phyloP scores from a whole-genome alignment of 805 yeast species.

The Yamadazyma laniorum region DNA sequence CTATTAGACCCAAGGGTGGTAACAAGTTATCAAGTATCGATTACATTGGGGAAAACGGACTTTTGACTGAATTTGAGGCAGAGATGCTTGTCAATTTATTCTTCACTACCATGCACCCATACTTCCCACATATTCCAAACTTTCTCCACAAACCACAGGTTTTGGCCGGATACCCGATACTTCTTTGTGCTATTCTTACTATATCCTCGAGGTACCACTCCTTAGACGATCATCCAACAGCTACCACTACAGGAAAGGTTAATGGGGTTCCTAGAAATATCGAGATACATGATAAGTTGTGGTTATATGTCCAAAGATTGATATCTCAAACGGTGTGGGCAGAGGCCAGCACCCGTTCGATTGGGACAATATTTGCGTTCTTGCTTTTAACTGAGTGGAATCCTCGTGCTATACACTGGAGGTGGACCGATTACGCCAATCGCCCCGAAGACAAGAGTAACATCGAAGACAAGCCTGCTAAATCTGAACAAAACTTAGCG shows the following conservation, averaged over 20 bases:
- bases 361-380: constrained; percentile 85
- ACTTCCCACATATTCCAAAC: constrained; percentile 80
- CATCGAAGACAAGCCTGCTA: not conserved
- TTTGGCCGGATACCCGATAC: constrained; percentile 75
- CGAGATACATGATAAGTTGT: constrained; percentile 71
- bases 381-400: constrained; percentile 91
- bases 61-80: constrained; percentile 65
- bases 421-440: constrained; percentile 83
- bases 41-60: constrained; percentile 52
- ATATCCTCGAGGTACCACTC: constrained; percentile 76
- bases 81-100: constrained; percentile 55
- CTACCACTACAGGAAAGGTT: constrained; percentile 23
- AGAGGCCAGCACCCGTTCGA: constrained; percentile 81
- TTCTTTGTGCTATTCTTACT: constrained; percentile 77
- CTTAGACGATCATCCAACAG: constrained; percentile 43
- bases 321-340: constrained; percentile 92
- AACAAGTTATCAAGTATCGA: constrained; percentile 56
- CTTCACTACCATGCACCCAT: constrained; percentile 81
- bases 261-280: constrained; percentile 46
- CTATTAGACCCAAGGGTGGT: constrained; percentile 48
- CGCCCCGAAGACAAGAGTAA: constrained; percentile 40
- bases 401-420: constrained; percentile 89
- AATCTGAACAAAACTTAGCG: constrained; percentile 47
- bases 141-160: constrained; percentile 65
- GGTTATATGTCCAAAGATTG: constrained; percentile 80